Base-by-base conservation (phyloP, 2,329 filamentous ascomycete genomes). In the Coleophoma crateriformis region DNA sequence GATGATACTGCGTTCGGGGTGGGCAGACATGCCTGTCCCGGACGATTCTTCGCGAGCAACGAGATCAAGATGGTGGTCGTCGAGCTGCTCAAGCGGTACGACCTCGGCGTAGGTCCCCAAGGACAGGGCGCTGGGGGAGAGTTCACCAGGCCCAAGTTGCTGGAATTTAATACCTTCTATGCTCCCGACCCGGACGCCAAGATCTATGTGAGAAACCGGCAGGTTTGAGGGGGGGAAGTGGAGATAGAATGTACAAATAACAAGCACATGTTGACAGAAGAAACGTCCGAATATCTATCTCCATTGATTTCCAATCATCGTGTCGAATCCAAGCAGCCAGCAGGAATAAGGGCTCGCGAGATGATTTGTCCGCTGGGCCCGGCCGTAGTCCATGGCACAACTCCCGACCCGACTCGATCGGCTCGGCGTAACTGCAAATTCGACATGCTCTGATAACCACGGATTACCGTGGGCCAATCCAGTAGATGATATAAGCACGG, bases 21-120 rank as follows among this genome's bases (percentile, higher is more conserved):
- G 22, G 53, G 53, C 7, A 38, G 22, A 33, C 34, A 51, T 19
- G 51, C 51, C 12, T 61, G 58, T 14, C 59, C 58, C 0, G 57
- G 58, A 10, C 44, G 58, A 7, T 61, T 62, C 49, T 60, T 62
- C 38, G 59, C 56, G 1, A 52, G 51, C 7, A 55, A 58, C 15
- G 56, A 57, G 48, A 54, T 56, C 13, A 59, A 61, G 41, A 49
- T 58, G 3, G 48, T 54, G 4, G 20, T 62, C 1, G 43, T 50
- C 2, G 46, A 59, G 47, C 17, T 60, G 10, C 33, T 61, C 27
- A 38, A 54, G 13, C 50, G 53, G 27, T 60, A 54, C 33, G 57
- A 61, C 32, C 39, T 55, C 8, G 47, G 35, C 2, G 13, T 51
- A n/a, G 49, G 45, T 11, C 49, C 49, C 3, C 8, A 48, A 4